Conservation (phyloP, 192 early-diverging fungal species). For the Umbelopsis isabellina region DNA sequence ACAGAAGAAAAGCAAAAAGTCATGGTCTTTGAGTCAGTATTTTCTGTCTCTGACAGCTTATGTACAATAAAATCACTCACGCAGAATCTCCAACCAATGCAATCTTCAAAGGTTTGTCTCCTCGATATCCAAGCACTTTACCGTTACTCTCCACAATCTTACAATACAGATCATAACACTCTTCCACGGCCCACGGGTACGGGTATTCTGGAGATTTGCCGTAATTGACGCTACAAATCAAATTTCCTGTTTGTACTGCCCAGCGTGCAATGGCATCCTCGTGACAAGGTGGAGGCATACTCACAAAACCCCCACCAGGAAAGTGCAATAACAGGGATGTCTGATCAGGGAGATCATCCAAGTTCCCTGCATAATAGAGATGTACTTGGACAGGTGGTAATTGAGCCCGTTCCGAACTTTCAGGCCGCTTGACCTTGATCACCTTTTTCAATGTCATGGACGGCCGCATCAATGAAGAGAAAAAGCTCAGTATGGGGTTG, state of each 20-base stretch:
- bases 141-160: conserved; percentile 78
- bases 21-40: conserved; percentile 9
- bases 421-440: conserved; percentile 28
- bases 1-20: conserved; percentile 2
- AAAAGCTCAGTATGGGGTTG: conserved; percentile 66
- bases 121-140: conserved; percentile 73
- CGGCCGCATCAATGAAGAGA: conserved; percentile 51
- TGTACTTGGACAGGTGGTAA: conserved; percentile 45
- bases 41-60: neutral
- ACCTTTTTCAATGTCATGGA: conserved; percentile 42
- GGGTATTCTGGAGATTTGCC: conserved; percentile 95
- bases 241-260: conserved; percentile 72
- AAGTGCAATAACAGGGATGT: conserved; percentile 61
- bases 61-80: conserved; percentile 51
- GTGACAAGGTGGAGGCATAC: conserved; percentile 88
- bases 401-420: conserved; percentile 30
- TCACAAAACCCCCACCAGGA: conserved; percentile 90
- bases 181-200: conserved; percentile 89
- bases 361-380: conserved; percentile 60
- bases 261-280: conserved; percentile 82
- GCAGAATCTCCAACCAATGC: conserved; percentile 91
- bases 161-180: conserved; percentile 89
- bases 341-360: conserved; percentile 34
- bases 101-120: conserved; percentile 67
- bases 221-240: conserved; percentile 86